Evolutionary conservation across 345 rosid genomes (phyloP), one percentile per base, ranked within the genome.

Genomic region (Gossypium raimondii): DNA sequence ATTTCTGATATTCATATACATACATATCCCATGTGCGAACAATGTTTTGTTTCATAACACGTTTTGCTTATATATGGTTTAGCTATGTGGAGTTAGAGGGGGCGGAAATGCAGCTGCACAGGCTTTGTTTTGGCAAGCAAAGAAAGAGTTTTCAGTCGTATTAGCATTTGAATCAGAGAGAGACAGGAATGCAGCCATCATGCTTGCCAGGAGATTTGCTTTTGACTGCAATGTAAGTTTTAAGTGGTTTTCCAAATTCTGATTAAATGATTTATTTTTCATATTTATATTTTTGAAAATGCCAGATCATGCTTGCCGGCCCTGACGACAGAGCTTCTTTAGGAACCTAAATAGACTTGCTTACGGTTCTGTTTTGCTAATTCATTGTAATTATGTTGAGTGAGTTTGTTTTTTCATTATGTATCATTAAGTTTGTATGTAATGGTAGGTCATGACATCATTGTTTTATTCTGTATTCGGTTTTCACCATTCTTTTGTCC

Each of bases 71-170:
- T 55, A 55, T 55, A 18, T 79, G 60, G 67, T 77, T 74, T 74
- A 95, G 99, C 81, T 95, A 18, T 95, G 99, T 67, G 98, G 99
- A 77, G 98, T 93, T 57, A 84, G 99, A 89, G 99, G 99, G 78
- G 98, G 94, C 20, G 99, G 98, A 47, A 95, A 93, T 77, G 99
- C 98, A 0, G 99, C 98, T 10, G 88, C 93, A 38, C 98, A 95
- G 77, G 98, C 98, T 60, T 60, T 89, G 83, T 95, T 88, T 85
- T 95, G 98, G 99, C 96, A 88, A 74, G 91, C 88, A 27, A 91
- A 87, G 81, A 86, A 85, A 82, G 97, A 91, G 2, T 68, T 80
- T 59, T 90, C 94, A 48, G 89, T 90, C 65, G 93, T 91, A 41
- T 80, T 95, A 73, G 98, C 97, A 69, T 93, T 95, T 34, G 99